Evolutionary conservation across 2,329 filamentous ascomycete species (phyloP).

Genomic region (Colletotrichum coccodes): DNA sequence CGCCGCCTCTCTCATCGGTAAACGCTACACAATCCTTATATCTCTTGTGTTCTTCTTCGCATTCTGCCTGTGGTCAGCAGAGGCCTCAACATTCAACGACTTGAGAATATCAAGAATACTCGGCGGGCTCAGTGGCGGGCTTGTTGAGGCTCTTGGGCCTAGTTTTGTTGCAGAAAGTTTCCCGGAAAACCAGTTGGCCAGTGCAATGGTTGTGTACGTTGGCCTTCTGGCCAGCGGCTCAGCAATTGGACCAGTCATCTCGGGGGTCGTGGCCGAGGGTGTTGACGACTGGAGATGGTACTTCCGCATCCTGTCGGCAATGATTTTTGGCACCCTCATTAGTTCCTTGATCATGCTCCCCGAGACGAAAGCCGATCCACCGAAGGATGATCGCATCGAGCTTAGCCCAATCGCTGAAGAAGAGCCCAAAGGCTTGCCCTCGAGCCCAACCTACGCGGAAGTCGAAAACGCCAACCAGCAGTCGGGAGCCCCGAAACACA

Average conservation of each 20-base stretch:
- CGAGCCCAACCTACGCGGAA: background rate
- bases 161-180: constrained; percentile 34
- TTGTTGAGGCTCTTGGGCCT: constrained; percentile 35
- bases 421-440: background rate
- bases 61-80: constrained; percentile 33
- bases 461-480: constrained; percentile 1
- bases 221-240: constrained; percentile 35
- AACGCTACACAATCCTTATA: constrained; percentile 35
- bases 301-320: constrained; percentile 29
- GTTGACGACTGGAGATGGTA: constrained; percentile 35
- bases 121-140: constrained; percentile 31
- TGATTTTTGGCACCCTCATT: constrained; percentile 32
- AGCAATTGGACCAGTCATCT: constrained; percentile 34
- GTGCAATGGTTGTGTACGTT: constrained; percentile 38
- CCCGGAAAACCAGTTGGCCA: constrained; percentile 31
- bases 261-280: constrained; percentile 28
- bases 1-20: constrained; percentile 32
- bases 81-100: constrained; percentile 28
- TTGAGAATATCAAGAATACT: constrained; percentile 26
- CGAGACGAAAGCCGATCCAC: constrained; percentile 21
- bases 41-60: constrained; percentile 34
- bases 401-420: background rate
- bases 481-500: background rate
- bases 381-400: background rate
- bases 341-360: constrained; percentile 34